Percentiles rank a stretch among this genome's conserved stretches.
phyloP scores from a whole-genome alignment of 1,284 basidiomycete species.

The Ganoderma resinaceum region DNA sequence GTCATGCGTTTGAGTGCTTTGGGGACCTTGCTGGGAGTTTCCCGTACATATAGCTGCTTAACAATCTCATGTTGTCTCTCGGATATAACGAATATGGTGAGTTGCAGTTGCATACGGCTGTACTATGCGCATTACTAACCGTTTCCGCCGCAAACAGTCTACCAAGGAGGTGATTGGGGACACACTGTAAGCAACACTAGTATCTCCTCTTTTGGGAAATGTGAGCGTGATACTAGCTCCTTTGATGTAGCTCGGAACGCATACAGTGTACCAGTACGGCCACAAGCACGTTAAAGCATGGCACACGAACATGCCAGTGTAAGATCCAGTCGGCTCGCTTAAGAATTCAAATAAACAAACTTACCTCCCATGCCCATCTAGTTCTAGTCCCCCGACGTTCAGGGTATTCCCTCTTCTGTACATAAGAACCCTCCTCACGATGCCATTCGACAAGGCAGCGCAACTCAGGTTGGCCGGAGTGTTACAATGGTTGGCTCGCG shows the following conservation, averaged over 20 bases:
- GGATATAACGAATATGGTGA: conserved; percentile 37
- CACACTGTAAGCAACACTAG: conserved; percentile 7
- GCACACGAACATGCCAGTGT: conserved; percentile 32
- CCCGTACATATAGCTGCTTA: neutral
- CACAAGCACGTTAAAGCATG: conserved; percentile 31
- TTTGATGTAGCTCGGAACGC: conserved; percentile 33
- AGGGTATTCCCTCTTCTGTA: neutral
- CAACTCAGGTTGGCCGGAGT: conserved; percentile 19
- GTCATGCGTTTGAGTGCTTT: neutral
- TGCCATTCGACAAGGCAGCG: neutral
- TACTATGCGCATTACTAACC: neutral
- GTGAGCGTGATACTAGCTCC: conserved; percentile 34
- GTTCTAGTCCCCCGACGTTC: neutral
- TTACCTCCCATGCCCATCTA: neutral
- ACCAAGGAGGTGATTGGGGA: conserved; percentile 14
- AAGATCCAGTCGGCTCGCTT: conserved; percentile 18
- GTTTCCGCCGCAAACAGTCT: neutral
- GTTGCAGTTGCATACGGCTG: neutral
- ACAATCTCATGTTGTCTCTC: conserved; percentile 33
- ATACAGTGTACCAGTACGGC: conserved; percentile 23
- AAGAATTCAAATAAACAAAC: conserved; percentile 20
- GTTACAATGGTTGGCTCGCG: conserved; percentile 22
- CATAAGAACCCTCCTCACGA: neutral
- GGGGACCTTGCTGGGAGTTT: neutral
- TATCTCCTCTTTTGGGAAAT: neutral